Conservation (phyloP, 2,329 filamentous ascomycete genomes). For the Fusarium paranaense region DNA sequence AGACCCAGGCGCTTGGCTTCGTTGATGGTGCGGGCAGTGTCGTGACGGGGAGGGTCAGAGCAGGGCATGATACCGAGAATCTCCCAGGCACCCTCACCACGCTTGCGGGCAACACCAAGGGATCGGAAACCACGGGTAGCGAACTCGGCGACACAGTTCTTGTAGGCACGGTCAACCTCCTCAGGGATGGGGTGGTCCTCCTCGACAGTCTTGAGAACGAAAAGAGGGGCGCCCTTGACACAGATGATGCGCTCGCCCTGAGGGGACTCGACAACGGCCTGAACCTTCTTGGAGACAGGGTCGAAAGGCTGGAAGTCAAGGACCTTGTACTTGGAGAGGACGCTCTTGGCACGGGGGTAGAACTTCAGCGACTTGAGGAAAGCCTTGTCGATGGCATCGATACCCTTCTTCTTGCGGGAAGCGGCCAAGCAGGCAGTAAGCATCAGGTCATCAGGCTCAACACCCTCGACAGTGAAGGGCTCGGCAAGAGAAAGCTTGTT, state of each 20-base stretch:
- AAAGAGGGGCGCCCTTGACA: conserved; percentile 90
- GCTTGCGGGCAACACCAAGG: conserved; percentile 92
- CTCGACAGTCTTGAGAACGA: conserved; percentile 88
- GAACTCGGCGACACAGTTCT: conserved; percentile 92
- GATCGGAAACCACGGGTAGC: conserved; percentile 94
- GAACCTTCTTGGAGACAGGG: conserved; percentile 93
- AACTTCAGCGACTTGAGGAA: conserved; percentile 87
- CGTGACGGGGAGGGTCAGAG: conserved; percentile 90
- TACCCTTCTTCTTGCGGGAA: conserved; percentile 94
- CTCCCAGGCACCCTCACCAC: conserved; percentile 84
- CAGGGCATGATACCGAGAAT: conserved; percentile 96
- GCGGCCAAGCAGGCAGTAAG: conserved; percentile 90
- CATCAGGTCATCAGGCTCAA: conserved; percentile 90
- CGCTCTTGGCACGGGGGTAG: conserved; percentile 85
- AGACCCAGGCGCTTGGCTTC: conserved; percentile 90
- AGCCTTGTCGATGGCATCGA: conserved; percentile 94
- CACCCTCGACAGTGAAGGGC: conserved; percentile 84
- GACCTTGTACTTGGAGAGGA: conserved; percentile 86
- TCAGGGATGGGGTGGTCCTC: conserved; percentile 84
- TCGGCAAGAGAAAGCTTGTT: conserved; percentile 92
- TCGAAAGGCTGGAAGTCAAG: conserved; percentile 90
- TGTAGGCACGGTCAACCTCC: conserved; percentile 84
- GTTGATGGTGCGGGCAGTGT: conserved; percentile 89
- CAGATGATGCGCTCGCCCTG: conserved; percentile 87
- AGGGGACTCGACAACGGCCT: conserved; percentile 84